These are phyloP conservation scores for Pythium pyrilobum DNA, from an alignment of 352 stramenopile species.

Conservation along the genomic window DNA sequence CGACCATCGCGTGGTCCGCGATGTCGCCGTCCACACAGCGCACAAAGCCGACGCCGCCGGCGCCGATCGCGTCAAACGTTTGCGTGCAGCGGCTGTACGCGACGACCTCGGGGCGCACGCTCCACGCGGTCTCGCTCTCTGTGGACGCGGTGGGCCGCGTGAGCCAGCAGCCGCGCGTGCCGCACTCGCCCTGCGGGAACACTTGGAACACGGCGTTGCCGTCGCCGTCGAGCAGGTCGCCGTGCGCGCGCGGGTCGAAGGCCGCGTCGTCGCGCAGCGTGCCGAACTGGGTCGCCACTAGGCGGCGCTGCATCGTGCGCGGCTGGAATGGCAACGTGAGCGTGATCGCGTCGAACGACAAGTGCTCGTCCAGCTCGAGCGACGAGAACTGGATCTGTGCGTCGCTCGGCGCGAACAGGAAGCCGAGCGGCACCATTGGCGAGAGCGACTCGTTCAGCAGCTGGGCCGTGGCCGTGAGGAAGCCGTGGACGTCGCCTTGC, in stretches of 20 bases:
- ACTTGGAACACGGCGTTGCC: slow-evolving; percentile 13
- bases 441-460: slow-evolving; percentile 7
- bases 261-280: slow-evolving; percentile 3
- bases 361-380: not conserved
- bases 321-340: slow-evolving; percentile 11
- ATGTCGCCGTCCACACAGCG: slow-evolving; percentile 2
- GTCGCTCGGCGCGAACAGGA: slow-evolving; percentile 1
- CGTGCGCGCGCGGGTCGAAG: not conserved
- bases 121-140: slow-evolving; percentile 6
- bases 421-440: slow-evolving; percentile 4
- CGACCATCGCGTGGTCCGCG: slow-evolving; percentile 7
- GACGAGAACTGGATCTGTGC: slow-evolving; percentile 6
- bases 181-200: slow-evolving; percentile 6
- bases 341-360: slow-evolving; percentile 12
- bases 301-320: not conserved
- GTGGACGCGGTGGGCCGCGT: not conserved
- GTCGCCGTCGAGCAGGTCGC: not conserved
- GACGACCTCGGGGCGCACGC: slow-evolving; percentile 4
- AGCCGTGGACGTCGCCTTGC: not conserved
- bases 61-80: slow-evolving; percentile 7
- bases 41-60: not conserved
- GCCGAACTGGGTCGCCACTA: slow-evolving; percentile 6
- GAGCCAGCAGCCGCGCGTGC: slow-evolving; percentile 12
- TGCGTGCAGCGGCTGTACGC: slow-evolving; percentile 7
- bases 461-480: not conserved